These are phyloP conservation scores for Alternaria incomplexa DNA, from an alignment of 2,329 filamentous ascomycete species.

Conservation along the genomic window DNA sequence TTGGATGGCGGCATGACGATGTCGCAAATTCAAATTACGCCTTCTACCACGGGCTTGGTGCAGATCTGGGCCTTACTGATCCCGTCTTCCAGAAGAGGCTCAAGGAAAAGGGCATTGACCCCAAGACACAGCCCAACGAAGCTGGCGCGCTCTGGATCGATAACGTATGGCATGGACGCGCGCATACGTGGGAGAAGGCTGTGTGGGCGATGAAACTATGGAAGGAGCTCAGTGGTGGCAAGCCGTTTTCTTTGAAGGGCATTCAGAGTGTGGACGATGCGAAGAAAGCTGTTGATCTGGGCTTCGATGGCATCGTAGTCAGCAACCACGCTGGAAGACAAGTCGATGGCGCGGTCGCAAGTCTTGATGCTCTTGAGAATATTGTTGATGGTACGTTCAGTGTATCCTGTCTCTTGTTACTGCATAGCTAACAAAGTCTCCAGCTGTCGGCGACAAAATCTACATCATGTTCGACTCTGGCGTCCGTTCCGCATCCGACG, in stretches of 20 bases:
- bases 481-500: slow-evolving; percentile 62
- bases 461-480: slow-evolving; percentile 68
- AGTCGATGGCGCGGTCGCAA: slow-evolving; percentile 66
- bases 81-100: slow-evolving; percentile 65
- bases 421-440: too few species aligned
- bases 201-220: slow-evolving; percentile 67
- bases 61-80: slow-evolving; percentile 64
- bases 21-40: slow-evolving; percentile 64
- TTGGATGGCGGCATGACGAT: slow-evolving; percentile 67
- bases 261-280: slow-evolving; percentile 73
- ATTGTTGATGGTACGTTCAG: slow-evolving; percentile 56
- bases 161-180: slow-evolving; percentile 67
- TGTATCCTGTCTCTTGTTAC: too few species aligned
- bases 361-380: slow-evolving; percentile 65
- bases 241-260: slow-evolving; percentile 70
- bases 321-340: slow-evolving; percentile 74
- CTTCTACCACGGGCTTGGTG: slow-evolving; percentile 67
- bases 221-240: slow-evolving; percentile 60
- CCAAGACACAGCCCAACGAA: slow-evolving; percentile 57
- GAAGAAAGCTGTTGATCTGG: slow-evolving; percentile 62
- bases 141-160: slow-evolving; percentile 69
- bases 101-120: slow-evolving; percentile 60
- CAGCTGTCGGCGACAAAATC: slow-evolving; percentile 57
- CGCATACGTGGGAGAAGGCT: slow-evolving; percentile 70
- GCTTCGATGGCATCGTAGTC: slow-evolving; percentile 71